These are phyloP conservation scores for Ogataea trehaloabstinens DNA, from an alignment of 805 yeast genomes.

Conservation along the genomic window DNA sequence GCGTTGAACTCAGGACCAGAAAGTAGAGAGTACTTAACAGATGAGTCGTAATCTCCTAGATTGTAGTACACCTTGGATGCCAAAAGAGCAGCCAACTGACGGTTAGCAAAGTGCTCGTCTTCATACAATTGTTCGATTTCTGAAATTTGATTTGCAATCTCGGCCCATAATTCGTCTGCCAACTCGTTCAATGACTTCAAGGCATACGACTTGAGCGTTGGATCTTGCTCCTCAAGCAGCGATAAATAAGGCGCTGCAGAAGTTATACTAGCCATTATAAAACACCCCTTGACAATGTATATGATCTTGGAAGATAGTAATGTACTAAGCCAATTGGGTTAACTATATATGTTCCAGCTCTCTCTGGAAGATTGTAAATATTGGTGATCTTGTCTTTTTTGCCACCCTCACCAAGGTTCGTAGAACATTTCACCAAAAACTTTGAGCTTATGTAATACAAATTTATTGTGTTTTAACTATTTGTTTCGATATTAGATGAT, in stretches of 20 bases:
- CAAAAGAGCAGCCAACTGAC: conserved; percentile 84
- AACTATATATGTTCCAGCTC: neutral
- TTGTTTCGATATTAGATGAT: no score
- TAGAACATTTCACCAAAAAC: no score
- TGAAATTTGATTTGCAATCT: conserved; percentile 84
- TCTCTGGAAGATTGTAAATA: neutral
- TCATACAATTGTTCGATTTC: conserved; percentile 91
- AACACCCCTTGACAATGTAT: no score
- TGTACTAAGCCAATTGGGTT: no score
- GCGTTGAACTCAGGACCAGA: conserved; percentile 81
- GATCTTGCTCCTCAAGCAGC: conserved; percentile 78
- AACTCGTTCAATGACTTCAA: conserved; percentile 73
- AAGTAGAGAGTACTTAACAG: conserved; percentile 83
- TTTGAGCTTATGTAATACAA: no score
- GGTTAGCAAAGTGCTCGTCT: conserved; percentile 65
- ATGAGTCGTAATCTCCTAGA: conserved; percentile 88
- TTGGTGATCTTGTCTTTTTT: no score
- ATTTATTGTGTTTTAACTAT: no score
- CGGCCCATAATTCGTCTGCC: conserved; percentile 96
- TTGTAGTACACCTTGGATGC: conserved; percentile 90
- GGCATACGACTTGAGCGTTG: conserved; percentile 77
- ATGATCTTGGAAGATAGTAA: no score
- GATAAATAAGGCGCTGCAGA: conserved; percentile 93
- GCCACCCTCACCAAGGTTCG: conserved; percentile 8
- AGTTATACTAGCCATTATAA: conserved; percentile 38